Evolutionary conservation across 1,284 basidiomycete species (phyloP), one percentile per base, ranked within the genome.

Genomic region (Microbotryum silenes-acaulis): DNA sequence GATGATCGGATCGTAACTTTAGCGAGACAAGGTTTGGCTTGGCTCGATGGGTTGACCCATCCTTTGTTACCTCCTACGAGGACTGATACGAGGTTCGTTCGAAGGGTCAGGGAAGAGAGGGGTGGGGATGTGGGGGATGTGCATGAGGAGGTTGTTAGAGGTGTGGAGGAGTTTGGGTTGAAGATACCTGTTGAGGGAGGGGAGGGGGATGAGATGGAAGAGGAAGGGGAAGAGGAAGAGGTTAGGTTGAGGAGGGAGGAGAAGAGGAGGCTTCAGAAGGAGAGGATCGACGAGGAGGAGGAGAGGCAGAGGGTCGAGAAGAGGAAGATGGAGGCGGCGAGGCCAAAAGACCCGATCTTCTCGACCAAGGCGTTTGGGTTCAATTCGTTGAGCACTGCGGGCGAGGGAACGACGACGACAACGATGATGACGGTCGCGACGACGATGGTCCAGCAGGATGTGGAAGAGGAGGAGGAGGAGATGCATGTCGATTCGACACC

Each of bases 51-150:
- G 59, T 62, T 27, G 52, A 65, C 27, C 7, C 31, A 23, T 53
- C 60, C 3, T 23, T 65, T n/a, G 16, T 25, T 20, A 50, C 62
- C 20, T 20, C 45, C 29, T 21, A 56, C 12, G 52, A 59, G 8
- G 16, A 10, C 9, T 45, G 51, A 10, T 47, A 59, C 20, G 48
- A 55, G 9, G 49, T 47, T 3, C 29, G 25, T 21, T 6, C 59
- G 63, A n/a, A 45, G 57, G 14, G 61, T 60, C 1, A 46, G 46
- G 1, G 47, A 54, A 21, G 66, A 63, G 4, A 63, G 59, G 59
- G 50, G 53, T 8, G 23, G 48, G 7, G 64, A 50, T 12, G 3
- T 49, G 16, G 14, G 47, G 18, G 60, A 63, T 44, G 16, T 37
- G 5, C 57, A 66, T 50, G 54, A 47, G 2, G 45, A 52, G 25